A percentile compares a stretch with the other conserved stretches of the same genome.
Evolutionary conservation across 345 rosid species (phyloP).

Genomic region (Pistacia vera): DNA sequence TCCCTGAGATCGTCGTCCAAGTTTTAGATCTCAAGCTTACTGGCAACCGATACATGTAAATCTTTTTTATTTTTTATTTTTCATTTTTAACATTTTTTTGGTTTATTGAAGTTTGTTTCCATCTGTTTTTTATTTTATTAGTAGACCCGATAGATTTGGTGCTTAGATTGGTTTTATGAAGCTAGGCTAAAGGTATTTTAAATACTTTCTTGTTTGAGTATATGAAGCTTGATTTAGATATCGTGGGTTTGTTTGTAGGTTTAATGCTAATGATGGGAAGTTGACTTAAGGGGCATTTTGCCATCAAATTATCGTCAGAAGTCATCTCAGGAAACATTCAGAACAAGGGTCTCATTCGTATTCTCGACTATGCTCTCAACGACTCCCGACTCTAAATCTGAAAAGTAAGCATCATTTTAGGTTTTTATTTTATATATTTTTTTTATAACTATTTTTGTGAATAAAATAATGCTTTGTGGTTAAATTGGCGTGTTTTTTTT

Average conservation of each 20-base stretch:
- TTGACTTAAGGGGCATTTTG: conserved; percentile 63
- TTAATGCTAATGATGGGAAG: conserved; percentile 83
- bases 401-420: conserved; percentile 44
- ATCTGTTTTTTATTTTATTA: neutral
- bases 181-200: neutral
- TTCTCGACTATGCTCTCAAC: conserved; percentile 73
- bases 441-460: no score
- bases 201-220: neutral
- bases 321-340: conserved; percentile 70
- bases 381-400: conserved; percentile 83
- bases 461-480: neutral
- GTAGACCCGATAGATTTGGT: neutral
- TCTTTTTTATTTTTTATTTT: neutral
- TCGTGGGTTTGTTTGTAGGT: conserved; percentile 37
- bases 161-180: neutral
- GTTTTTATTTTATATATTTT: neutral
- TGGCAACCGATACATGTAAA: conserved; percentile 80
- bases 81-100: neutral
- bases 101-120: neutral
- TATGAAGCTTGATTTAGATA: neutral
- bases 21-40: conserved; percentile 80
- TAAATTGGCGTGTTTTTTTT: neutral
- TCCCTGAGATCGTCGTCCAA: conserved; percentile 66
- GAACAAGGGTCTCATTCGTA: conserved; percentile 66
- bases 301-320: conserved; percentile 65